Percentiles rank a stretch among this genome's conserved stretches.
phyloP scores from a whole-genome alignment of 1,139 yeast species.

The Debaryomyces nepalensis region DNA sequence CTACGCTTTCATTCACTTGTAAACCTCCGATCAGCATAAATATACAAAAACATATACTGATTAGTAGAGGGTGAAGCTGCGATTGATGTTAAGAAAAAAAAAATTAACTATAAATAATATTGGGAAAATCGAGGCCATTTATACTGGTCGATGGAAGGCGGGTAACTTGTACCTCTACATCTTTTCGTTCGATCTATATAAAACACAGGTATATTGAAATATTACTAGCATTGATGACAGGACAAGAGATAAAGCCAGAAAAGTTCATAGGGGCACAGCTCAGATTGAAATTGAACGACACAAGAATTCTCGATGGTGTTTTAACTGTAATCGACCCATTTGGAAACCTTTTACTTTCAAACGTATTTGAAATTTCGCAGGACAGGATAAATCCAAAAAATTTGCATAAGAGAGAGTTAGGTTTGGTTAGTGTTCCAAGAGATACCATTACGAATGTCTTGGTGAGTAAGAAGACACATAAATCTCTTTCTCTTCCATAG shows the following conservation, averaged over 20 bases:
- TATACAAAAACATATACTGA: constrained; percentile 22
- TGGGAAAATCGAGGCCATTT: not conserved
- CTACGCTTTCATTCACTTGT: constrained; percentile 46
- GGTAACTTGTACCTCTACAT: constrained; percentile 14
- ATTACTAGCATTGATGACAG: not conserved
- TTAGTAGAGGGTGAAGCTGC: constrained; percentile 47
- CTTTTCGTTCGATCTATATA: no score
- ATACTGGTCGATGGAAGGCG: constrained; percentile 3
- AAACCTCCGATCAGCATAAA: constrained; percentile 26
- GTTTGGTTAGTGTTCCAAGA: constrained; percentile 52
- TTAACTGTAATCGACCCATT: constrained; percentile 51
- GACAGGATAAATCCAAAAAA: constrained; percentile 30
- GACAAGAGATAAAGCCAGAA: constrained; percentile 22
- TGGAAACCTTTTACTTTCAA: constrained; percentile 46
- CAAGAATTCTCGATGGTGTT: constrained; percentile 42
- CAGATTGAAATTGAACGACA: constrained; percentile 35
- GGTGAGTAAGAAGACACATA: constrained; percentile 29
- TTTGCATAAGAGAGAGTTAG: constrained; percentile 42
- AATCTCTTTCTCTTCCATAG: not conserved
- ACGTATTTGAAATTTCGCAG: constrained; percentile 39
- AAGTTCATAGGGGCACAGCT: constrained; percentile 40
- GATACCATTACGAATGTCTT: constrained; percentile 32
- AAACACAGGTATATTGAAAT: no score
- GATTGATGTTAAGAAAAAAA: constrained; percentile 45
- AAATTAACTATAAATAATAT: not conserved